phyloP scores from a whole-genome alignment of 2,329 filamentous ascomycete species.

The Sphaerulina musiva region DNA sequence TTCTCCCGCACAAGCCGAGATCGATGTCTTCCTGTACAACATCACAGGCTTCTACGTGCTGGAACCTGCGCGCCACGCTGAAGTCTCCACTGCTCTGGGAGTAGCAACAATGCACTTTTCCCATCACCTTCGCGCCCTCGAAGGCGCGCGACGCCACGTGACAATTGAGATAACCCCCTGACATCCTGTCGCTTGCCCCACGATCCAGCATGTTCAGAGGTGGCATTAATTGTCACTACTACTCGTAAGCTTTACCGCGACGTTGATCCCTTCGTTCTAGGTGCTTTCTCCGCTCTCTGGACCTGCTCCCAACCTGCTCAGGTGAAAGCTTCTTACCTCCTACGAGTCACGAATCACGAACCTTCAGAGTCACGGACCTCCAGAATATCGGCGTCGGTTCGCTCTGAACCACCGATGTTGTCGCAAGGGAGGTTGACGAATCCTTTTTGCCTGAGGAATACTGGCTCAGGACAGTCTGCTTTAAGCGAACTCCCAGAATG shows the following conservation, averaged over 20 bases:
- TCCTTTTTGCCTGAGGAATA: background rate
- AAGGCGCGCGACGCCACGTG: background rate
- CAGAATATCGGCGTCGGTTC: background rate
- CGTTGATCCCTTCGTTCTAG: background rate
- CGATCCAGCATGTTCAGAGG: background rate
- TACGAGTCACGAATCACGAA: background rate
- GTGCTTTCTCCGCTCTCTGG: slow-evolving; percentile 1
- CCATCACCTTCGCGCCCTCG: background rate
- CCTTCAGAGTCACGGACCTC: slow-evolving; percentile 1
- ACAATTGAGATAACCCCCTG: background rate
- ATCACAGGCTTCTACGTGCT: background rate
- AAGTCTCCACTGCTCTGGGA: background rate
- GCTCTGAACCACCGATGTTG: background rate
- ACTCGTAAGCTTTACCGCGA: background rate
- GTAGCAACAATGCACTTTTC: background rate
- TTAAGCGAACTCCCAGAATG: background rate
- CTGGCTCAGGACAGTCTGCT: background rate
- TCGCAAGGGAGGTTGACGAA: background rate
- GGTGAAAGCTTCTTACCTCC: too few relatives aligned
- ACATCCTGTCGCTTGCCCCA: too few relatives aligned
- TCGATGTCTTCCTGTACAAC: too few relatives aligned
- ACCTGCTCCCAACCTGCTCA: background rate
- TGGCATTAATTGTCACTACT: background rate
- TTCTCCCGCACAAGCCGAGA: too few relatives aligned
- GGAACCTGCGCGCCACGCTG: background rate